Base-by-base conservation (phyloP, 345 rosid genomes). In the Dipteronia sinensis region DNA sequence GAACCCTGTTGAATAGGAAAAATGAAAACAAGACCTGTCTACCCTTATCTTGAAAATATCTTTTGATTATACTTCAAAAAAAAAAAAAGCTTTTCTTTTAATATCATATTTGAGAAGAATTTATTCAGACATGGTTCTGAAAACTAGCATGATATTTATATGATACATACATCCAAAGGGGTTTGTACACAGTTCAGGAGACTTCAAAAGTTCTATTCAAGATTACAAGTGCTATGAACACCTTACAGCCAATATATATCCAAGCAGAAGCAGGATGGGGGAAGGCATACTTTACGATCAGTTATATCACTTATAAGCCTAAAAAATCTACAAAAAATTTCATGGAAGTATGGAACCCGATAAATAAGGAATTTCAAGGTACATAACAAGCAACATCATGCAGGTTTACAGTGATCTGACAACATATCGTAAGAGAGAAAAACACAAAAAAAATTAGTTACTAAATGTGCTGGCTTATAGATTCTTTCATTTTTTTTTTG, bases 371-470 rank as follows among this genome's bases (percentile, higher is more conserved):
- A 42, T 23, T 73, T 61, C 8, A 73, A 59, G 42, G 16, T 38
- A 17, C 42, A 17, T 11, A 44, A 23, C 58, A 8, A 62, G 40
- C 76, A 73, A 61, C 76, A 61, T 61, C 63, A 62, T 42, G 38
- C 55, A 42, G 16, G 19, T 40, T 12, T 10, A 22, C 7, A 61
- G 27, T 20, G 6, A 58, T 59, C 25, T n/a, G 12, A 58, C 16
- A 40, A 19, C 40, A 20, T 13, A 46, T 25, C 19, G 0, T 31
- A 46, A 47, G 25, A 47, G 25, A 47, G 20, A 47, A 23, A 47
- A 46, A 5, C 2, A 15, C 6, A 72, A 40, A 72, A 34, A 34
- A 11, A 44, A 20, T 8, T 38, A 59, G 20, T 13, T 15, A 7
- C n/a, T n/a, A 20, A 23, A 56, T 71, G 17, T 11, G 31, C 27